Conservation (phyloP, 2,329 filamentous ascomycete genomes). For the Niveomyces coronatus region DNA sequence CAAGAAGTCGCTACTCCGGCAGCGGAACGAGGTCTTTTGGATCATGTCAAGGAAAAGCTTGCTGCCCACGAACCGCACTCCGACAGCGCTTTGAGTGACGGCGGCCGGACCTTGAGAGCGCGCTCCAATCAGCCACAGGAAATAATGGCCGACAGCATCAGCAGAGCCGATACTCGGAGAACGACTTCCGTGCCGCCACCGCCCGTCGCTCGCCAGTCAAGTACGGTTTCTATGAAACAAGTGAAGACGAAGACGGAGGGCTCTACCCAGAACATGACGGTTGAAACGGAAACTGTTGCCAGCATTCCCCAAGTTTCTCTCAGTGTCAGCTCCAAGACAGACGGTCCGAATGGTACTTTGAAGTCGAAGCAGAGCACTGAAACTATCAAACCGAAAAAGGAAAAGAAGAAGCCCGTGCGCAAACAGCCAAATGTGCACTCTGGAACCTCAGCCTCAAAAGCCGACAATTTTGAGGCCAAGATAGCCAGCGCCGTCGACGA, state of each 20-base stretch:
- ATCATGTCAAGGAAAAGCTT: constrained; percentile 42
- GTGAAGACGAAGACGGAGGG: constrained; percentile 64
- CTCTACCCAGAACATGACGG: constrained; percentile 85
- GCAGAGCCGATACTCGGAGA: constrained; percentile 30
- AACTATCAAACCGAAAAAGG: constrained; percentile 88
- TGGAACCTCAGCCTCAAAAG: constrained; percentile 84
- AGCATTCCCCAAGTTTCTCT: constrained; percentile 80
- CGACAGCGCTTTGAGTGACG: constrained; percentile 28
- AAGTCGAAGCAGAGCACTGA: constrained; percentile 86
- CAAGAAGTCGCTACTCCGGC: constrained; percentile 61
- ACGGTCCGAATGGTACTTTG: constrained; percentile 60
- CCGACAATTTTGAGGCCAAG: constrained; percentile 95
- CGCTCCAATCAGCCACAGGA: constrained; percentile 41
- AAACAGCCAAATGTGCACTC: constrained; percentile 64
- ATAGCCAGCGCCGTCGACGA: constrained; percentile 94
- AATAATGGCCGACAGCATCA: constrained; percentile 57
- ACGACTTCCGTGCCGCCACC: constrained; percentile 38
- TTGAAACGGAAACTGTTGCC: constrained; percentile 91
- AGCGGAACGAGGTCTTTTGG: constrained; percentile 31
- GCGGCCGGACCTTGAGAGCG: constrained; percentile 33
- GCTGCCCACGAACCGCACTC: constrained; percentile 30
- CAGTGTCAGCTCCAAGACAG: constrained; percentile 51
- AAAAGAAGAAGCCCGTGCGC: constrained; percentile 69
- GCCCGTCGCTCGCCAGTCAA: constrained; percentile 55
- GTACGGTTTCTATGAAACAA: constrained; percentile 40